Evolutionary conservation across 257 asterid species (phyloP).

Genomic region (Anisodus acutangulus): DNA sequence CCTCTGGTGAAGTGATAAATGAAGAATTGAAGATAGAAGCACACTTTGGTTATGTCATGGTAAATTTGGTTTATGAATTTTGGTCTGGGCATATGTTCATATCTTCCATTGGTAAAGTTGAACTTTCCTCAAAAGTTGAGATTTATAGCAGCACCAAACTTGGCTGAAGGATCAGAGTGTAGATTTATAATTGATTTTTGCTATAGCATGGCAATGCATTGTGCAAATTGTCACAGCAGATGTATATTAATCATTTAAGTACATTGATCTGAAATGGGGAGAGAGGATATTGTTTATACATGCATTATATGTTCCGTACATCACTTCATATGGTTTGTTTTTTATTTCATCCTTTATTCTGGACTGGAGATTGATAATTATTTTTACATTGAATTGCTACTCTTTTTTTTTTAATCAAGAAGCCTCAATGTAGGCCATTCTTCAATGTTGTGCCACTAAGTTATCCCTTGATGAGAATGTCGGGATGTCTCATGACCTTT

Average conservation of each 20-base stretch:
- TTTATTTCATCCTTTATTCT: neutral
- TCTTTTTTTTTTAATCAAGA: neutral
- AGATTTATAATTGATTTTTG: conserved; percentile 28
- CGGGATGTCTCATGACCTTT: neutral
- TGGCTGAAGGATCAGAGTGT: conserved; percentile 26
- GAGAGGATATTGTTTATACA: conserved; percentile 11
- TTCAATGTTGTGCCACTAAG: too few species aligned
- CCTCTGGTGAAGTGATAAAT: conserved; percentile 16
- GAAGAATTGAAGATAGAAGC: conserved; percentile 35
- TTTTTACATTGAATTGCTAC: neutral
- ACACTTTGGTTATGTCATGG: conserved; percentile 21
- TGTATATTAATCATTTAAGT: conserved; percentile 58
- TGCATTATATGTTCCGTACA: conserved; percentile 32
- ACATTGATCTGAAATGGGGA: conserved; percentile 32
- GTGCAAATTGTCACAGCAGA: conserved; percentile 35
- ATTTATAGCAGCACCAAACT: conserved; percentile 27
- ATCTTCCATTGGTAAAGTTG: conserved; percentile 30
- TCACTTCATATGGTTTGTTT: conserved; percentile 3
- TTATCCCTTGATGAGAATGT: neutral
- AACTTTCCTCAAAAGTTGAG: conserved; percentile 31
- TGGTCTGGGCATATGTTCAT: conserved; percentile 35
- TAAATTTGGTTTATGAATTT: conserved; percentile 30
- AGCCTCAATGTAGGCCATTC: neutral
- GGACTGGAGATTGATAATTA: conserved; percentile 21
- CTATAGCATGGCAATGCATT: conserved; percentile 37